Conservation (phyloP, 202 grass and related monocot genomes). For the Brachypodium distachyon region DNA sequence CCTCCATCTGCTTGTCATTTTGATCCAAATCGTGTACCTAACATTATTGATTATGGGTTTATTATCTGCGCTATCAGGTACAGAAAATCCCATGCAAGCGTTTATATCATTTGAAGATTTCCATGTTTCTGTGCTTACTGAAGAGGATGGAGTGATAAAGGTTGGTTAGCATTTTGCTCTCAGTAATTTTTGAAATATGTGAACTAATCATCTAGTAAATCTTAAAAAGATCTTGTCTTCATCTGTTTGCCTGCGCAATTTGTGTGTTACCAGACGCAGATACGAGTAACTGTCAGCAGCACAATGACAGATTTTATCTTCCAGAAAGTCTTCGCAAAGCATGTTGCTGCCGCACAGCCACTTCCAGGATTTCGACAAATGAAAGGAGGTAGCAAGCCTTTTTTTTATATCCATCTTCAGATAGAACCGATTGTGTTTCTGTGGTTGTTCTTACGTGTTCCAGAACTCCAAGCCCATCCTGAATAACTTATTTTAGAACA, state of each 20-base stretch:
- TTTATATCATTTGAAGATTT: slow-evolving; percentile 27
- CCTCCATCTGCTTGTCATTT: neutral
- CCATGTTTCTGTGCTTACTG: slow-evolving; percentile 5
- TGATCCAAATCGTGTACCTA: neutral
- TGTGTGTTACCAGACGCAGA: slow-evolving; percentile 24
- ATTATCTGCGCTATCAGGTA: slow-evolving; percentile 22
- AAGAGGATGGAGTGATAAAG: slow-evolving; percentile 41
- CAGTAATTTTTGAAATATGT: neutral
- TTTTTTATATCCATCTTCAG: neutral
- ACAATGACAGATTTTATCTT: slow-evolving; percentile 38
- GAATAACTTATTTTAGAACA: neutral
- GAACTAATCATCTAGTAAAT: neutral
- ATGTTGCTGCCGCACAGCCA: slow-evolving; percentile 50
- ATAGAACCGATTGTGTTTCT: neutral
- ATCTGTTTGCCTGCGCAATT: slow-evolving; percentile 6
- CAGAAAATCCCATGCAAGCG: neutral
- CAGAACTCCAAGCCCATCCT: neutral
- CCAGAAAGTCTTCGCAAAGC: slow-evolving; percentile 48
- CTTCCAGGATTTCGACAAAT: slow-evolving; percentile 61
- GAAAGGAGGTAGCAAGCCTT: slow-evolving; percentile 41
- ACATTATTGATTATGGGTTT: neutral
- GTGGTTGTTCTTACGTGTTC: neutral
- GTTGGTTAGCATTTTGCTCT: slow-evolving; percentile 26
- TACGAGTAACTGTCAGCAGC: slow-evolving; percentile 33
- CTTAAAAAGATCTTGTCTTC: neutral